Evolutionary conservation across 192 early-diverging fungal genomes (phyloP).

Genomic region (Ambispora gerdemannii): DNA sequence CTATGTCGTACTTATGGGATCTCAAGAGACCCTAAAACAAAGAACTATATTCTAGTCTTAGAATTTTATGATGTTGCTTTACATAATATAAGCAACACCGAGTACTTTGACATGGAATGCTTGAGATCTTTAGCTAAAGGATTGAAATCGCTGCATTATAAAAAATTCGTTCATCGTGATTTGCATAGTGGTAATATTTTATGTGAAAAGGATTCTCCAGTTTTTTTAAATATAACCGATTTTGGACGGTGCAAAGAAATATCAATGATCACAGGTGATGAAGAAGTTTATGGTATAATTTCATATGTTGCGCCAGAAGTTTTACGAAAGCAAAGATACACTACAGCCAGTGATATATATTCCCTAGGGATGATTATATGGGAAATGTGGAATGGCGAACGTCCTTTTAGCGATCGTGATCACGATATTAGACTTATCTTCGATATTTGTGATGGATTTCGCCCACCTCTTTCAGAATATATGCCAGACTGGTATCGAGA

Average conservation of each 20-base stretch:
- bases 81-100: not conserved
- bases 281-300: constrained; percentile 32
- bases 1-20: no score
- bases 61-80: no score
- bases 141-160: constrained; percentile 35
- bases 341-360: constrained; percentile 34
- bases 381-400: constrained; percentile 38
- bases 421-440: constrained; percentile 28
- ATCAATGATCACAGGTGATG: no score
- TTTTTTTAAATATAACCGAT: constrained; percentile 30
- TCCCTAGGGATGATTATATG: constrained; percentile 45
- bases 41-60: no score
- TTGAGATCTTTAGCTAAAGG: constrained; percentile 33
- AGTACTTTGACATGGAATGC: not conserved
- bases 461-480: constrained; percentile 33
- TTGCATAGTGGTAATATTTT: constrained; percentile 46
- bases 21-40: no score
- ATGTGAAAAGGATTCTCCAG: constrained; percentile 28
- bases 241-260: constrained; percentile 34
- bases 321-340: not conserved
- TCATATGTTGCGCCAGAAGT: constrained; percentile 40
- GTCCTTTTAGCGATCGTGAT: constrained; percentile 35
- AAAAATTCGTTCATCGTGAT: constrained; percentile 41
- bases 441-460: constrained; percentile 32
- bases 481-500: constrained; percentile 33